Evolutionary conservation across 2,329 filamentous ascomycete species (phyloP).

Genomic region (Zymoseptoria brevis): DNA sequence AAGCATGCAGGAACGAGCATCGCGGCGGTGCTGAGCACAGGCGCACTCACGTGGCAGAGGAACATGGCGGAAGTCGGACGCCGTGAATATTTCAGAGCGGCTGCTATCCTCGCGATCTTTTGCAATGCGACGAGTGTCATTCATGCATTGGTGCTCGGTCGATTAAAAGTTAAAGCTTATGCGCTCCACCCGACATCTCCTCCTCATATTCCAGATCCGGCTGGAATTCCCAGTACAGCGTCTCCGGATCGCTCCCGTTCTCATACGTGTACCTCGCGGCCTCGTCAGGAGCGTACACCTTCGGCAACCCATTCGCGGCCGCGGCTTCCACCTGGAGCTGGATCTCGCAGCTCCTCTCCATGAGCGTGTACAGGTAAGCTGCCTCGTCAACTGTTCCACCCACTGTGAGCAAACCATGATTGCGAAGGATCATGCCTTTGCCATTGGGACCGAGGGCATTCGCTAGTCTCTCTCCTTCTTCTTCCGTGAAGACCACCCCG

Average conservation of each 20-base stretch:
- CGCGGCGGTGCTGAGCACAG: too few species aligned
- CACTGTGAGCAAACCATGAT: slow-evolving; percentile 65
- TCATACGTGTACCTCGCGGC: slow-evolving; percentile 48
- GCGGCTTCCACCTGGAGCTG: slow-evolving; percentile 64
- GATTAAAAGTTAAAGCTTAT: too few species aligned
- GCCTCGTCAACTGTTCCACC: slow-evolving; percentile 67
- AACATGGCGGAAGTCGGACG: too few species aligned
- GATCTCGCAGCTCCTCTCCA: slow-evolving; percentile 61
- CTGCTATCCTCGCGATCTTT: too few species aligned
- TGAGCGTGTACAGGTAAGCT: slow-evolving; percentile 58
- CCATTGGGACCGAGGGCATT: slow-evolving; percentile 54
- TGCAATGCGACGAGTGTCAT: too few species aligned
- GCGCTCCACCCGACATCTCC: slow-evolving; percentile 20
- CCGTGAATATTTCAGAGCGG: too few species aligned
- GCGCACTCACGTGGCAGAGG: too few species aligned
- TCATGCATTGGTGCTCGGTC: too few species aligned
- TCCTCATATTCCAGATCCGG: slow-evolving; percentile 41
- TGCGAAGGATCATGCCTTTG: slow-evolving; percentile 57
- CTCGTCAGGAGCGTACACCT: slow-evolving; percentile 49
- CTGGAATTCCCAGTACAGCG: slow-evolving; percentile 46
- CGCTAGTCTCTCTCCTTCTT: slow-evolving; percentile 59
- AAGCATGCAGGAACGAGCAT: not conserved
- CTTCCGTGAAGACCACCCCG: slow-evolving; percentile 54
- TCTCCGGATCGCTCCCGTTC: slow-evolving; percentile 41
- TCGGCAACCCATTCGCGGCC: slow-evolving; percentile 44